Evolutionary conservation across 257 asterid species (phyloP).

Genomic region (Solanum arcanum): DNA sequence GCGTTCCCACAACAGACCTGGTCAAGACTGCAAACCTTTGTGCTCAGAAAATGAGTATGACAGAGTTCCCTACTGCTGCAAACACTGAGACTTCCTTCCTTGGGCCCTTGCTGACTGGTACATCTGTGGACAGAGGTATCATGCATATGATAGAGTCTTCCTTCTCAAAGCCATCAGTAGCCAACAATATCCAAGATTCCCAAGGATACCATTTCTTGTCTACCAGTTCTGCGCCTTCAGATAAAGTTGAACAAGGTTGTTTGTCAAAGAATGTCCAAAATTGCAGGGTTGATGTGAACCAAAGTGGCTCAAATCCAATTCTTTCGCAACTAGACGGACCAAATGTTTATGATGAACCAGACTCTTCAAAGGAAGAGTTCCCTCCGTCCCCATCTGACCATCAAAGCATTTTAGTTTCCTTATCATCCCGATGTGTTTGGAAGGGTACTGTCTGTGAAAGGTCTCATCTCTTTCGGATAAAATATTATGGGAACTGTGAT

Average conservation of each 20-base stretch:
- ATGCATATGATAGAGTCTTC: conserved; percentile 14
- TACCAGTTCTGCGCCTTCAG: conserved; percentile 16
- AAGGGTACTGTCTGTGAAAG: conserved; percentile 95
- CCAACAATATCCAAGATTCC: background rate
- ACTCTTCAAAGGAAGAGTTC: conserved; percentile 54
- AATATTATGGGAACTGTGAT: conserved; percentile 80
- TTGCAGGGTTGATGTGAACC: conserved; percentile 12
- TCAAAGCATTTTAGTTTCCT: conserved; percentile 85
- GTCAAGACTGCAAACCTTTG: conserved; percentile 20
- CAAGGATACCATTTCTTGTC: conserved; percentile 9
- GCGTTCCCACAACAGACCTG: conserved; percentile 43
- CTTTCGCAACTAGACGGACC: conserved; percentile 24
- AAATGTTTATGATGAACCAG: conserved; percentile 30
- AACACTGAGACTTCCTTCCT: conserved; percentile 21
- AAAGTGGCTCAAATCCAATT: background rate
- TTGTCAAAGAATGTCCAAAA: conserved; percentile 9
- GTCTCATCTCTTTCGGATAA: conserved; percentile 79
- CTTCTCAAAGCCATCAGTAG: conserved; percentile 13
- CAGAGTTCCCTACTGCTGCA: conserved; percentile 15
- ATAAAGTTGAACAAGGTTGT: background rate
- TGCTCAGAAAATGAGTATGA: conserved; percentile 14
- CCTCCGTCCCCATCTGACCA: conserved; percentile 86
- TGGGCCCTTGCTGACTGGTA: conserved; percentile 16
- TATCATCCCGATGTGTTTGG: conserved; percentile 90
- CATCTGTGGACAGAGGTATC: conserved; percentile 18